Evolutionary conservation across 805 yeast genomes (phyloP), one percentile per base, ranked within the genome.

Genomic region (Pichia ethanolica): DNA sequence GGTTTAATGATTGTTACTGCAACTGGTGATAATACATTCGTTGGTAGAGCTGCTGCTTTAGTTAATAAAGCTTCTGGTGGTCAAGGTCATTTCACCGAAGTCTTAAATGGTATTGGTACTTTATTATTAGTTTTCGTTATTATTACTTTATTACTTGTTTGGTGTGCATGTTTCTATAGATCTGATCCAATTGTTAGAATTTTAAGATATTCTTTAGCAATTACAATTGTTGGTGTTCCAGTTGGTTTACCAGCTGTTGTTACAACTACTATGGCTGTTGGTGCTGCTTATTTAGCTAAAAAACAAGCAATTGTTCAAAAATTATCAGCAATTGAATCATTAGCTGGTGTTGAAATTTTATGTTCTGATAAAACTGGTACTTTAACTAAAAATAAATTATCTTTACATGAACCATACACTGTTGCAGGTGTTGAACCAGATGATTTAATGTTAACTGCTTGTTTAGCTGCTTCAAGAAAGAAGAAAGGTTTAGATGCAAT

Each of bases 231-330:
- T 64, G 97, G 97, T 84, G 97, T 89, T 63, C 97, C 97, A 71
- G 97, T 89, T 61, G 97, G 97, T 86, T 82, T 89, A 71, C 97
- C 97, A 72, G 96, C 96, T 71, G 97, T 89, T 68, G 96, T 89
- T 61, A 89, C 97, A 78, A 89, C 96, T 65, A 89, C 97, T 71
- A 89, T 89, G 97, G 97, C 97, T 72, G 97, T 90, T 74, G 97
- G 97, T 83, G 97, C 97, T 71, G 96, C 97, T 69, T 88, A 89
- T 85, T 78, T 89, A 68, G 97, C 97, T 65, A 87, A 89, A 82
- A 89, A 89, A 75, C 88, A 88, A 75, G 97, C 97, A 62, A 89
- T 89, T 79, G 97, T 89, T 65, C 97, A 89, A 75, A 89, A 89
- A 71, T 79, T 87, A 67, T 84, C 93, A 69, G 95, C 96, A 59